Evolutionary conservation across 2,329 filamentous ascomycete species (phyloP).

Genomic region (Cryphonectria japonica): DNA sequence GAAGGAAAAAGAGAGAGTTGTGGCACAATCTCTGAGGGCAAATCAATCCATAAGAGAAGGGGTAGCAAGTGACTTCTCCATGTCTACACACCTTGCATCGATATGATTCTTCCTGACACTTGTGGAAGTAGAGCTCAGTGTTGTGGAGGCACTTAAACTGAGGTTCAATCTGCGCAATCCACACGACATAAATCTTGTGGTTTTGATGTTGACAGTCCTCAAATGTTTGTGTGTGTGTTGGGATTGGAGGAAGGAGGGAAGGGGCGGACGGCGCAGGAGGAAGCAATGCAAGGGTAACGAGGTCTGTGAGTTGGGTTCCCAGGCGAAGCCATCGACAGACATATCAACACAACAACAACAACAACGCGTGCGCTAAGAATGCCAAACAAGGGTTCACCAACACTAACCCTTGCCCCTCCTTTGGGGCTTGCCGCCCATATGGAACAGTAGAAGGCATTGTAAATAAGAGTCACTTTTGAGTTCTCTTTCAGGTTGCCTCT

Average conservation of each 20-base stretch:
- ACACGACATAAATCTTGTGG: background rate
- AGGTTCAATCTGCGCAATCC: background rate
- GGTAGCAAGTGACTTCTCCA: background rate
- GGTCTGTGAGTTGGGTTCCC: background rate
- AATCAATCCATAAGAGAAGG: background rate
- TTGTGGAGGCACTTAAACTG: background rate
- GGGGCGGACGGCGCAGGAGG: too few species aligned
- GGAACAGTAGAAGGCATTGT: background rate
- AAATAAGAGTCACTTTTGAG: background rate
- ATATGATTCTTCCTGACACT: background rate
- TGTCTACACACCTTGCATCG: background rate
- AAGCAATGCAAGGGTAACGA: background rate
- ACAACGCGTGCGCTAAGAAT: background rate
- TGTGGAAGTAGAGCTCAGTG: background rate
- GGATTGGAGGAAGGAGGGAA: too few species aligned
- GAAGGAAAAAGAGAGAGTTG: background rate
- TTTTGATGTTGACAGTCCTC: background rate
- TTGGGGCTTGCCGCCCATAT: background rate
- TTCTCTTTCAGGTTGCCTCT: background rate
- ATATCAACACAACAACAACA: background rate
- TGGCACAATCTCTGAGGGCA: background rate
- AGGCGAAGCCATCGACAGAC: background rate
- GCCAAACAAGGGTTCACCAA: background rate
- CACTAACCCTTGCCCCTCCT: background rate
- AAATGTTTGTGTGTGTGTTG: background rate